phyloP scores from a whole-genome alignment of 768 basidiomycete species.

The Punctularia strigosozonata region DNA sequence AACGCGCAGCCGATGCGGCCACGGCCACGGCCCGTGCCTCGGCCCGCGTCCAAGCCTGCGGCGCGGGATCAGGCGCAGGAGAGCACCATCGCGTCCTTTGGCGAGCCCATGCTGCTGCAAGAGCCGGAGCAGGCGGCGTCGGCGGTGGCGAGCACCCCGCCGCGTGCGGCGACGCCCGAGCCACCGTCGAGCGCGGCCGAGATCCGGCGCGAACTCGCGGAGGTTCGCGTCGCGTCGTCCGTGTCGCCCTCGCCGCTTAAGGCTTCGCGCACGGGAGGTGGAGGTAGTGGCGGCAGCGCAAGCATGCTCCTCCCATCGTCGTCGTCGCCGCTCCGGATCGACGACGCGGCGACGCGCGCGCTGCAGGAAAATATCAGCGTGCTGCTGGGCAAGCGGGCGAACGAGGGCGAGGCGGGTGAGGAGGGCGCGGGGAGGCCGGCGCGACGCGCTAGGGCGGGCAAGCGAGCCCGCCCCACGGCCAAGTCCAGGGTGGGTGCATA shows the following conservation, averaged over 20 bases:
- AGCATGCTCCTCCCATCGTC: conserved; percentile 13
- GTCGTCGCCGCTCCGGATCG: conserved; percentile 27
- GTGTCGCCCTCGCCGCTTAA: conserved; percentile 42
- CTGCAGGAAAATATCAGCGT: conserved; percentile 60
- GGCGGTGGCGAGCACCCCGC: no score
- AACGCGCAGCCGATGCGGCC: no score
- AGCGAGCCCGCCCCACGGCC: conserved; percentile 25
- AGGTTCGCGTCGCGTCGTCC: conserved; percentile 56
- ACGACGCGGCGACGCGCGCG: conserved; percentile 38
- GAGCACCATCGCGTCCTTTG: no score
- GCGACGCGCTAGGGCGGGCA: conserved; percentile 15
- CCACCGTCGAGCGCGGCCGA: no score
- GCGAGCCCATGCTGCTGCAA: no score
- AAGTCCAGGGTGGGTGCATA: conserved; percentile 24
- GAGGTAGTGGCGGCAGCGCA: conserved; percentile 1
- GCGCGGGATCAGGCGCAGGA: no score
- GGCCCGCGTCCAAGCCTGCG: no score
- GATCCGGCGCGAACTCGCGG: no score
- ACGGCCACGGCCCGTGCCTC: no score
- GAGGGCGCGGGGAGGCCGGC: conserved; percentile 6
- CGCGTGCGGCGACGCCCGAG: no score
- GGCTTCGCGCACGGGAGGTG: conserved; percentile 13
- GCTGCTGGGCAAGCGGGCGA: conserved; percentile 55
- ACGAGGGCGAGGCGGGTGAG: conserved; percentile 22
- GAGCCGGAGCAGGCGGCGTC: no score